Percentiles rank a stretch among this genome's conserved stretches.
phyloP scores from a whole-genome alignment of 2,329 filamentous ascomycete species.

The Colletotrichum kahawae region DNA sequence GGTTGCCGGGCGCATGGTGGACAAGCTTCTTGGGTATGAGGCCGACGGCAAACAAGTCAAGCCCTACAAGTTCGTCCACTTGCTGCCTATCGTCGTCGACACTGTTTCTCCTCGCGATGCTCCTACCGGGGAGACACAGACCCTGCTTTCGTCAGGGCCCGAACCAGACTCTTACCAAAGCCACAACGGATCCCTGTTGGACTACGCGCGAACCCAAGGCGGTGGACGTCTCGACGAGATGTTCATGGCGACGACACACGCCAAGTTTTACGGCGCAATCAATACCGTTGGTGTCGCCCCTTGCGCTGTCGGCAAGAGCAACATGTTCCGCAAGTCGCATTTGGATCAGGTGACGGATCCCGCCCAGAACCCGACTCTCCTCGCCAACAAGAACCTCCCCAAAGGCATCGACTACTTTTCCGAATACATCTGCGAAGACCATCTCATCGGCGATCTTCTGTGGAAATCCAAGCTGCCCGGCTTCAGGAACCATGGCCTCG shows the following conservation, averaged over 20 bases:
- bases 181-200: conserved; percentile 25
- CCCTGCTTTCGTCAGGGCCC: conserved; percentile 38
- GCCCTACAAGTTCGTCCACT: conserved; percentile 92
- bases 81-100: conserved; percentile 90
- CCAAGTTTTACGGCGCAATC: conserved; percentile 98
- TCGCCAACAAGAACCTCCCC: conserved; percentile 48
- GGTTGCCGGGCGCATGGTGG: conserved; percentile 86
- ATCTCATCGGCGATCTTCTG: conserved; percentile 89
- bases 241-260: conserved; percentile 92
- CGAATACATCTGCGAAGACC: conserved; percentile 96
- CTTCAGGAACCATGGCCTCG: conserved; percentile 80
- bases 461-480: conserved; percentile 74
- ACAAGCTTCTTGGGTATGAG: conserved; percentile 76
- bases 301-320: conserved; percentile 95
- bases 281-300: conserved; percentile 91
- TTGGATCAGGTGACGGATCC: conserved; percentile 74
- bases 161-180: conserved; percentile 33
- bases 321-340: conserved; percentile 96
- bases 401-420: conserved; percentile 90
- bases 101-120: conserved; percentile 44
- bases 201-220: conserved; percentile 47
- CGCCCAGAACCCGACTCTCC: conserved; percentile 46
- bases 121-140: conserved; percentile 28
- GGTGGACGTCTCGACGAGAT: conserved; percentile 91
- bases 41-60: conserved; percentile 50